Evolutionary conservation across 2,329 filamentous ascomycete species (phyloP), one percentile per base, ranked within the genome.

Genomic region (Arthrobotrys sinensis): DNA sequence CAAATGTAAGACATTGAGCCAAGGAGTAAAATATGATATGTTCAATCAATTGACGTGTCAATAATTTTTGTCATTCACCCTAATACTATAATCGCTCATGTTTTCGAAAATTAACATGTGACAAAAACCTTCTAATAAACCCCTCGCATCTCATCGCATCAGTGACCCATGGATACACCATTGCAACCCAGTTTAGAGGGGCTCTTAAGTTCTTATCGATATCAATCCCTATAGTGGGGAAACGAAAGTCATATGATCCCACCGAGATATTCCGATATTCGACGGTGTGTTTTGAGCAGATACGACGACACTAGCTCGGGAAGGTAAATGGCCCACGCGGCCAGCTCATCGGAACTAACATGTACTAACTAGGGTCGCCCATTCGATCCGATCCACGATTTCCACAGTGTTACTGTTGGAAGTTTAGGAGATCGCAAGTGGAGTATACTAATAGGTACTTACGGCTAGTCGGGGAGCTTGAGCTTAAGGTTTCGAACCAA

Each of bases 321-420:
- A 60, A 16, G 52, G 34, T 38, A 12, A n/a, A 40, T 11, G 43
- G 48, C 50, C 60, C 48, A 73, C 48, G 38, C 69, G 60, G 60
- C 60, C 69, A 65, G 16, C 12, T 19, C 21, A 12, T 55, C 57
- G 32, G 52, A 53, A 68, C 70, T 38, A 53, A 28, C 11, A 52
- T 52, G 24, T 48, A 43, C 70, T 67, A 73, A 43, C 70, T 60
- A 3, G 38, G 36, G 70, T 46, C 62, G 40, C 12, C 34, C 19
- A 53, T 43, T 60, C 60, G 70, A 73, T 64, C 70, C 70, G 70
- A 73, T 73, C 70, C 70, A 66, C 52, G 70, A 67, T 73, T 45
- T 34, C 40, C 38, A 45, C 8, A 21, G 40, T 21, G 40, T 24
- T 16, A 6, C 21, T 45, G 46, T 66, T 52, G 46, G 53, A 62